Conservation (phyloP, 148 eudicot species). For the Vaccinium corymbosum region DNA sequence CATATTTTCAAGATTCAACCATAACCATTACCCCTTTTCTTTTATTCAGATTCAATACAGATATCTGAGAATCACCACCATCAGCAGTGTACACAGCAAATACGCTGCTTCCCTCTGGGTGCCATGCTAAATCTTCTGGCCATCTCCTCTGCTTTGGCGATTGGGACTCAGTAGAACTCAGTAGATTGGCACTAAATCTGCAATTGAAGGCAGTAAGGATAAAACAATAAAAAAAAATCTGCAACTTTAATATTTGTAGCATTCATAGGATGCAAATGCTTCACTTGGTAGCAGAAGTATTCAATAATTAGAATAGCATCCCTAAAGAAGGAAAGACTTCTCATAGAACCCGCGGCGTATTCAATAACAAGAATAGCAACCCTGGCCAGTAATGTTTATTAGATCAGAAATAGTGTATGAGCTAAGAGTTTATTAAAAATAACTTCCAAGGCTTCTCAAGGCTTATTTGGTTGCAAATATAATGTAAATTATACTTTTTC, state of each 20-base stretch:
- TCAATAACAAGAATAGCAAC: not conserved
- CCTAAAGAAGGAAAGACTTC: not conserved
- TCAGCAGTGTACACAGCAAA: conserved; percentile 82
- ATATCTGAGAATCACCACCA: conserved; percentile 86
- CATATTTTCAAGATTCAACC: not conserved
- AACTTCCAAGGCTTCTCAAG: not conserved
- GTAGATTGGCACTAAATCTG: conserved; percentile 75
- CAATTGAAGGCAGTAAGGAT: conserved; percentile 20
- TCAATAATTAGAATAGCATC: not conserved
- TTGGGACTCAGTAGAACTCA: conserved; percentile 61
- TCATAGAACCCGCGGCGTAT: not conserved
- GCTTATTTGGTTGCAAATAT: not conserved
- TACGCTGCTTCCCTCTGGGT: conserved; percentile 72
- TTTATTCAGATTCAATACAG: conserved; percentile 70
- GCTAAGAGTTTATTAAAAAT: not conserved
- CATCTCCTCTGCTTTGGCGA: conserved; percentile 87
- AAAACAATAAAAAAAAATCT: not conserved
- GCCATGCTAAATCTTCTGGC: conserved; percentile 99
- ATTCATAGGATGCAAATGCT: not conserved
- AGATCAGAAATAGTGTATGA: not conserved
- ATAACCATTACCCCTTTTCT: conserved; percentile 42
- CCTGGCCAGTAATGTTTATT: not conserved
- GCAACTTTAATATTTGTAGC: not conserved
- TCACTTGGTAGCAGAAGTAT: not conserved
- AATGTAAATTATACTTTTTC: not conserved